Base-by-base conservation (phyloP, 345 rosid genomes). In the Rubroshorea leprosula region DNA sequence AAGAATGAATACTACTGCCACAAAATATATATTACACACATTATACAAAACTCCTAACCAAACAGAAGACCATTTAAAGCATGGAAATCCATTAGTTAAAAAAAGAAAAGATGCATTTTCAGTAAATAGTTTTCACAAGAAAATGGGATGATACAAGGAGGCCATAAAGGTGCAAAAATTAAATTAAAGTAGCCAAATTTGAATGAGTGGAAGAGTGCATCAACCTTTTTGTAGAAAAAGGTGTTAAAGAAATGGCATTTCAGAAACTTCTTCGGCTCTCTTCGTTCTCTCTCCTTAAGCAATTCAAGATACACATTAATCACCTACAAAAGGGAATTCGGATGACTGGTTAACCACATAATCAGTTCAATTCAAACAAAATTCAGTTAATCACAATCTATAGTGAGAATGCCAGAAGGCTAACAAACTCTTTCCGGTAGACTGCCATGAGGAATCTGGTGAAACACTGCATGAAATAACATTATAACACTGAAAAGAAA, bases 151-250 rank as follows among this genome's bases (percentile, higher is more conserved):
- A 54, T 45, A 61, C 19, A 27, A 5, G 26, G 52, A 4, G n/a
- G n/a, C n/a, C 16, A 57, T 10, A 15, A 61, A 45, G 19, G 35
- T 21, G 47, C 29, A 54, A 58, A 35, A n/a, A n/a, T n/a, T n/a
- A 43, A 26, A 38, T 14, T 2, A 60, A 43, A 21, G 26, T 27
- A 57, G 12, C 16, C 14, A 57, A 51, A 51, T 51, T 15, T 19
- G n/a, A 25, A 56, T 41, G 53, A 48, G 18, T 58, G 60, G 17
- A 61, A 59, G 56, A 17, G 29, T 58, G 64, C 23, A n/a, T n/a
- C n/a, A n/a, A 94, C 99, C 99, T 85, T 94, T 13, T 87, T 87
- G 84, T 83, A 94, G 73, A 94, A 94, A 58, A 94, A 94, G 47
- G 99, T 85, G 72, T 63, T 94, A 73, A 83, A 87, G 57, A 87